phyloP scores from a whole-genome alignment of 441 rosid genomes.

The Rhodomyrtus psidioides region DNA sequence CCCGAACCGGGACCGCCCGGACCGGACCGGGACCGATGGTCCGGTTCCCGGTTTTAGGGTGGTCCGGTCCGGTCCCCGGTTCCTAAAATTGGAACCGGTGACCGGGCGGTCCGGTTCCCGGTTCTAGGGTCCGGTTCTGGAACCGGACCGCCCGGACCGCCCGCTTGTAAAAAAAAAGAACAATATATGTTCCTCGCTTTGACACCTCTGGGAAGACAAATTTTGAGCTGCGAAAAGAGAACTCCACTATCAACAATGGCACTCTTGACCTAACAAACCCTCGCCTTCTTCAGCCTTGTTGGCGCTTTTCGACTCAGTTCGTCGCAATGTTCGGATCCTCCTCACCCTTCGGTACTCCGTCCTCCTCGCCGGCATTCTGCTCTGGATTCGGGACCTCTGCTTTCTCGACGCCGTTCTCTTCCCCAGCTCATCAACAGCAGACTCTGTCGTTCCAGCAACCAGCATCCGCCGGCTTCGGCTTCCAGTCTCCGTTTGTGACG shows the following conservation, averaged over 20 bases:
- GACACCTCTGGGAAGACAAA: too few relatives aligned
- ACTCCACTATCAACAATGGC: neutral
- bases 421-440: conserved; percentile 40
- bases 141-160: too few relatives aligned
- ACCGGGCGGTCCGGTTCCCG: too few relatives aligned
- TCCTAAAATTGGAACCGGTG: too few relatives aligned
- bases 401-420: conserved; percentile 66
- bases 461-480: conserved; percentile 37
- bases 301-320: conserved; percentile 21
- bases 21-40: too few relatives aligned
- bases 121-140: too few relatives aligned
- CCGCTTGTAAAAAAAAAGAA: too few relatives aligned
- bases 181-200: too few relatives aligned
- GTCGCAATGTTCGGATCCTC: neutral
- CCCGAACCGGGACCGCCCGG: too few relatives aligned
- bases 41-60: too few relatives aligned
- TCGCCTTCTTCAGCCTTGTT: neutral
- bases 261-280: neutral
- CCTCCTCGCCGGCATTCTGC: conserved; percentile 46
- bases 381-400: conserved; percentile 50
- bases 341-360: conserved; percentile 60
- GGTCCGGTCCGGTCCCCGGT: too few relatives aligned
- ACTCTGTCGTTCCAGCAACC: conserved; percentile 36
- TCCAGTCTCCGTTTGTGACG: conserved; percentile 39
- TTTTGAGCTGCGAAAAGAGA: too few relatives aligned